A percentile compares a stretch with the other conserved stretches of the same genome.
These are phyloP conservation scores for Myrmaecium sp. DNA, from an alignment of 2,329 filamentous ascomycete genomes.

Conservation along the genomic window DNA sequence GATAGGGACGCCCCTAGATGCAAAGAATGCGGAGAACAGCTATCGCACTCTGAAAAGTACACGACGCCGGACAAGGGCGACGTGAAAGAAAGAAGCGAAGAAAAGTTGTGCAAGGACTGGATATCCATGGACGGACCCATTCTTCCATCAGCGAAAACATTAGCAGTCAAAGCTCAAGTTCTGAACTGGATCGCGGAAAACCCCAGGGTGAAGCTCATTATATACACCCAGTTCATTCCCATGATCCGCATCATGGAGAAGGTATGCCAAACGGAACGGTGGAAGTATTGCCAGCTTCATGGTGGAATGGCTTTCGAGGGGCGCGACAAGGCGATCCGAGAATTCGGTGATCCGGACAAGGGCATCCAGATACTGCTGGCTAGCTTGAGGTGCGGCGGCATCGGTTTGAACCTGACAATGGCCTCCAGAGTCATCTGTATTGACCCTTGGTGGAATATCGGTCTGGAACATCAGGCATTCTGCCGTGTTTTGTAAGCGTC, in stretches of 20 bases:
- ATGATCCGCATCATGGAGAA: constrained; percentile 34
- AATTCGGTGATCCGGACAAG: constrained; percentile 24
- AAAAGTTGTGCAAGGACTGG: constrained; percentile 19
- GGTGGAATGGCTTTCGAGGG: constrained; percentile 30
- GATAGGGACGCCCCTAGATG: constrained; percentile 9
- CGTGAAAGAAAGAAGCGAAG: constrained; percentile 9
- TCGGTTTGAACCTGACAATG: constrained; percentile 42
- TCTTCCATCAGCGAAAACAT: constrained; percentile 28
- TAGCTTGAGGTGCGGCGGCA: constrained; percentile 39
- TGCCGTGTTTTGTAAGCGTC: constrained; percentile 4
- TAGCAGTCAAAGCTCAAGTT: constrained; percentile 28
- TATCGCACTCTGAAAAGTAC: constrained; percentile 6
- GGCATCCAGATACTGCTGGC: constrained; percentile 34
- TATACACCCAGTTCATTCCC: constrained; percentile 42
- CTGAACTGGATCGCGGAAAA: constrained; percentile 28
- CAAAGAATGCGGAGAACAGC: constrained; percentile 16
- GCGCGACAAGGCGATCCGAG: constrained; percentile 28
- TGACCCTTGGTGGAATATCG: constrained; percentile 46
- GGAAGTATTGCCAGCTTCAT: constrained; percentile 31
- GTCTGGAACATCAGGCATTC: constrained; percentile 15
- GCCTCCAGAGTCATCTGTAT: constrained; percentile 32
- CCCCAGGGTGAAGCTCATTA: constrained; percentile 35
- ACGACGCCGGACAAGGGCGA: constrained; percentile 6
- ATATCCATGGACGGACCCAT: constrained; percentile 19
- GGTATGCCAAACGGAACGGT: constrained; percentile 33